These are phyloP conservation scores for Pseudogymnoascus destructans DNA, from an alignment of 2,329 filamentous ascomycete species.

Conservation along the genomic window DNA sequence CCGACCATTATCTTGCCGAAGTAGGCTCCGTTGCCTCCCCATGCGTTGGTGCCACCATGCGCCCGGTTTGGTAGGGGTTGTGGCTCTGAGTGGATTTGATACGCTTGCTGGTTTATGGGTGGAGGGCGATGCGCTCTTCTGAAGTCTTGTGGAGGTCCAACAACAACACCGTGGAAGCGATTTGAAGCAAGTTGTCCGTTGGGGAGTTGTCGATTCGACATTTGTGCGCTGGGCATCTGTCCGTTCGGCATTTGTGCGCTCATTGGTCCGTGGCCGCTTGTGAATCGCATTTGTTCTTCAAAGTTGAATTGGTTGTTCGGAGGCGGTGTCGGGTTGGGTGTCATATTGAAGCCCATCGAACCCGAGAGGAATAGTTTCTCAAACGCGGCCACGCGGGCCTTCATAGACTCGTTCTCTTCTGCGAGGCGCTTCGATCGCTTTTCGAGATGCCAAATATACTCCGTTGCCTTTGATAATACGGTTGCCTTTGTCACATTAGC, in stretches of 20 bases:
- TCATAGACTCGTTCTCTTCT: constrained; percentile 70
- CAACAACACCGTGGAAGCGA: constrained; percentile 42
- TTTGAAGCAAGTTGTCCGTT: constrained; percentile 21
- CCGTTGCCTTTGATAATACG: constrained; percentile 85
- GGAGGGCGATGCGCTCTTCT: constrained; percentile 25
- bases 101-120: constrained; percentile 24
- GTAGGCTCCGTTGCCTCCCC: constrained; percentile 42
- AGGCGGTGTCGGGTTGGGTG: constrained; percentile 31
- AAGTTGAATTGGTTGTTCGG: constrained; percentile 27
- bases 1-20: constrained; percentile 80
- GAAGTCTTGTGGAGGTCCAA: constrained; percentile 53
- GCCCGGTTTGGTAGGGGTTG: constrained; percentile 41
- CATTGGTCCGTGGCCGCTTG: neutral
- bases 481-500: constrained; percentile 8
- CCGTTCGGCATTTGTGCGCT: neutral
- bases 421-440: constrained; percentile 72
- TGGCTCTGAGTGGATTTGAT: constrained; percentile 23
- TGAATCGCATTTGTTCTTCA: neutral
- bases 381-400: constrained; percentile 60
- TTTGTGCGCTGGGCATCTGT: neutral
- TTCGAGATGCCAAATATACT: constrained; percentile 89
- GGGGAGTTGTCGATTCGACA: constrained; percentile 12
- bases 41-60: constrained; percentile 42
- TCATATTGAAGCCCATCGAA: constrained; percentile 47
- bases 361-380: constrained; percentile 69